Evolutionary conservation across 192 early-diverging fungal species (phyloP), one percentile per base, ranked within the genome.

Genomic region (Chytriomyces sp.): DNA sequence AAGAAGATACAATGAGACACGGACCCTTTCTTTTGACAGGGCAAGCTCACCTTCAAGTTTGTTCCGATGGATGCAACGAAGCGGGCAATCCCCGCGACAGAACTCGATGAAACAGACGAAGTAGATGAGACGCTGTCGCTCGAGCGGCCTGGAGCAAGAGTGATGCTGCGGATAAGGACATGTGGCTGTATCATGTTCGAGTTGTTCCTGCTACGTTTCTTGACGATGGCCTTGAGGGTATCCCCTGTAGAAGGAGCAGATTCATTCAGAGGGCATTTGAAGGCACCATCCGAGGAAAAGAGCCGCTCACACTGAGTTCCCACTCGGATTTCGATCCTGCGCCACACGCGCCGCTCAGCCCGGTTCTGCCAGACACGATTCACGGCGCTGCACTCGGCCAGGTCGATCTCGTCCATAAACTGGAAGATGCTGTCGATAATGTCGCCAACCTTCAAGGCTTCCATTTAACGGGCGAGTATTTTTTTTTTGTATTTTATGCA

Each of bases 21-120:
- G 35, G 35, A 2, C 35, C 35, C 4, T 35, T 35, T 2, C 35
- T 35, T 35, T 4, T 35, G 35, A 35, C 35, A 35, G 35, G 35
- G 35, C 35, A 35, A 35, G 3, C 35, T 4, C 35, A 68, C 75
- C 24, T 23, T 9, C 24, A 76, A 46, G 8, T 64, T 35, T 8
- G 10, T 18, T 7, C 59, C 71, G 43, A 47, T 28, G 7, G 35
- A 53, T 10, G 71, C 71, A 0, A 63, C 71, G 26, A 73, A 73
- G 7, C 71, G 71, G 59, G 71, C 71, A 26, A 73, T 43, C 7
- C 71, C 71, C 10, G 20, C 49, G 49, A n/a, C 50, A n/a, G 53
- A 13, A 20, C 53, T 57, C 53, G 53, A 57, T 20, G 53, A 13
- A 20, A n/a, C 20, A 3, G 53, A 57, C 53, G 53, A 13, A 3